A percentile compares a stretch with the other conserved stretches of the same genome.
Conservation (phyloP, 2,329 filamentous ascomycete species). For the Talaromyces albobiverticillius region DNA sequence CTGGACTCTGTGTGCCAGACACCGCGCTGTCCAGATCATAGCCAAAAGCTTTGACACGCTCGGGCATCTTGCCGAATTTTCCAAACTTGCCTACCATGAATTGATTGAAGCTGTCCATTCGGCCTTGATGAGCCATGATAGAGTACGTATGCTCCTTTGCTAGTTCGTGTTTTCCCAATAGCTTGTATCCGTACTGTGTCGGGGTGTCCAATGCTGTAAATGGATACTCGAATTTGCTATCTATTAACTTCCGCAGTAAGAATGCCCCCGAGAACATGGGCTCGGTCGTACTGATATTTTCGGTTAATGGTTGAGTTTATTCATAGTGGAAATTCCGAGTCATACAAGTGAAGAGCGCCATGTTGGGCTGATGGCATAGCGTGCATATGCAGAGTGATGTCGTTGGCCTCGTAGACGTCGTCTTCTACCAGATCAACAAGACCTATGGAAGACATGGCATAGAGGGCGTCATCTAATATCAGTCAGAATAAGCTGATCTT, state of each 20-base stretch:
- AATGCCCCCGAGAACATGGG: conserved; percentile 34
- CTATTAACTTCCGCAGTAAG: conserved; percentile 32
- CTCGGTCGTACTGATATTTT: conserved; percentile 31
- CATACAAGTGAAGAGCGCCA: conserved; percentile 38
- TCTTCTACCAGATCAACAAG: conserved; percentile 32
- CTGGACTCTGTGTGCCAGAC: conserved; percentile 14
- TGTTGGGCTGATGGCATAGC: conserved; percentile 33
- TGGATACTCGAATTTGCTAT: conserved; percentile 33
- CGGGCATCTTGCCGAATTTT: conserved; percentile 32
- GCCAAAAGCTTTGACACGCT: conserved; percentile 26
- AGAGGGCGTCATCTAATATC: conserved; percentile 33
- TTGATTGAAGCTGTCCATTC: conserved; percentile 38
- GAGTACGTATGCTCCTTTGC: conserved; percentile 33
- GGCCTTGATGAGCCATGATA: conserved; percentile 35
- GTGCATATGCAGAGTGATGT: conserved; percentile 33
- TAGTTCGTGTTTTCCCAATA: conserved; percentile 29
- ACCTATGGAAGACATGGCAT: conserved; percentile 34
- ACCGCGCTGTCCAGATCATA: conserved; percentile 31
- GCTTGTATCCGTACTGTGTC: conserved; percentile 32
- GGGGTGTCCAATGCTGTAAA: conserved; percentile 33
- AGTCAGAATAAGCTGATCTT: background rate
- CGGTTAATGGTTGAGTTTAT: background rate
- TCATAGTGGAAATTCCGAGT: background rate
- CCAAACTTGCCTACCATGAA: conserved; percentile 40
- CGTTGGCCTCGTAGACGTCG: conserved; percentile 30